Conservation (phyloP, 352 stramenopile species). For the Phytophthora hybrid region DNA sequence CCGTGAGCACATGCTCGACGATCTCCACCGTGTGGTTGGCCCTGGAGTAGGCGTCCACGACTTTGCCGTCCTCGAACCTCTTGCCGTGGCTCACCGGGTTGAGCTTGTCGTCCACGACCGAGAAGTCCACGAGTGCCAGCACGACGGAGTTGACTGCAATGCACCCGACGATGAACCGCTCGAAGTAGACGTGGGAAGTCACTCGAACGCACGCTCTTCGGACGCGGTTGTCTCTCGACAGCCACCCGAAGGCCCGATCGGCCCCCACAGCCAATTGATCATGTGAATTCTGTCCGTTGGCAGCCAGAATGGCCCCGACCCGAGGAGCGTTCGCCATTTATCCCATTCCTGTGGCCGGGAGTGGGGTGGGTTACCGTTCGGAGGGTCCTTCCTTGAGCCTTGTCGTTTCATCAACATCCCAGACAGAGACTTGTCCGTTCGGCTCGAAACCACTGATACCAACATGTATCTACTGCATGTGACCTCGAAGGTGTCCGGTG, state of each 20-base stretch:
- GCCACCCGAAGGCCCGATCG: slow-evolving; percentile 36
- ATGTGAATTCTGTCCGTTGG: neutral
- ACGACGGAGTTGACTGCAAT: slow-evolving; percentile 87
- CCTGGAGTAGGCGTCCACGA: slow-evolving; percentile 47
- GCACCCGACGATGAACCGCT: slow-evolving; percentile 78
- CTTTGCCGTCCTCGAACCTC: slow-evolving; percentile 38
- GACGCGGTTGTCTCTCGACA: slow-evolving; percentile 46
- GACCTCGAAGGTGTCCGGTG: neutral
- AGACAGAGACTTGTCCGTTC: neutral
- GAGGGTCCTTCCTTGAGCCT: neutral
- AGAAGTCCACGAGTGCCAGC: slow-evolving; percentile 82
- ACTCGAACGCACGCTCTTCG: slow-evolving; percentile 55
- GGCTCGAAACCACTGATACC: neutral
- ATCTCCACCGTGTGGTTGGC: slow-evolving; percentile 56
- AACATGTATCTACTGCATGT: neutral
- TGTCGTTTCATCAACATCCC: neutral
- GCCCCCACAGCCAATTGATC: neutral
- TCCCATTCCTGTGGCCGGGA: too few relatives aligned
- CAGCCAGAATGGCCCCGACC: neutral
- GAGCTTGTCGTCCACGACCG: slow-evolving; percentile 60
- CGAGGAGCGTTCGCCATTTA: neutral
- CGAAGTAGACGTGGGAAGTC: slow-evolving; percentile 63
- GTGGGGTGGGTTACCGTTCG: too few relatives aligned
- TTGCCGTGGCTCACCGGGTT: slow-evolving; percentile 58
- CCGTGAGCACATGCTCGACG: slow-evolving; percentile 79